Conservation (phyloP, 306 rosid genomes). For the Ammopiptanthus mongolicus region DNA sequence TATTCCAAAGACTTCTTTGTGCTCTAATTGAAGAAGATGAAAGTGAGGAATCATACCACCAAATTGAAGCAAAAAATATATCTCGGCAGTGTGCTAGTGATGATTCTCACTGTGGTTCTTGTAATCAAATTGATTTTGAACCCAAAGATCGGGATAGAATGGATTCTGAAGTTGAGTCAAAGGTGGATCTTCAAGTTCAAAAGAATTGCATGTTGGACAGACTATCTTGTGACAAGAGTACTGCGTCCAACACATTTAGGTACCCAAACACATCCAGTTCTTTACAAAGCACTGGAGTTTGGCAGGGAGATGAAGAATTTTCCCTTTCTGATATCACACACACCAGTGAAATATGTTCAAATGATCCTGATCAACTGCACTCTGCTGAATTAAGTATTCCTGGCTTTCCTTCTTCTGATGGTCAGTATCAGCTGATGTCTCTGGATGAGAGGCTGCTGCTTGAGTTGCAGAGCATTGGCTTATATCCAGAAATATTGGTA, state of each 20-base stretch:
- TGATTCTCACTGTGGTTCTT: slow-evolving; percentile 89
- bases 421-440: slow-evolving; percentile 72
- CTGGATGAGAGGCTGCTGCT: slow-evolving; percentile 68
- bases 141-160: slow-evolving; percentile 75
- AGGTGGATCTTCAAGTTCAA: slow-evolving; percentile 48
- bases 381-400: slow-evolving; percentile 37
- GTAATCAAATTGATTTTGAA: slow-evolving; percentile 74
- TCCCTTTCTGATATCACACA: slow-evolving; percentile 59
- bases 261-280: slow-evolving; percentile 54
- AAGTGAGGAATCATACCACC: slow-evolving; percentile 57
- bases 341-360: slow-evolving; percentile 59
- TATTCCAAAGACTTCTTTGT: slow-evolving; percentile 85
- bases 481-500: slow-evolving; percentile 79
- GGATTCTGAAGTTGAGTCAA: slow-evolving; percentile 83
- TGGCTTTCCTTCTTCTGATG: slow-evolving; percentile 49
- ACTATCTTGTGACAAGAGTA: slow-evolving; percentile 64
- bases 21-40: slow-evolving; percentile 83
- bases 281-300: slow-evolving; percentile 56
- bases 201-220: slow-evolving; percentile 59
- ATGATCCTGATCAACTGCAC: slow-evolving; percentile 60
- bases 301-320: slow-evolving; percentile 66
- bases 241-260: slow-evolving; percentile 52
- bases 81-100: slow-evolving; percentile 73
- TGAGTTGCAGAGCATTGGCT: slow-evolving; percentile 85
- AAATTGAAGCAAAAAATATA: slow-evolving; percentile 51